Percentiles rank a stretch among this genome's conserved stretches.
These are phyloP conservation scores for Madurella fahalii DNA, from an alignment of 2,329 filamentous ascomycete species.

Conservation along the genomic window DNA sequence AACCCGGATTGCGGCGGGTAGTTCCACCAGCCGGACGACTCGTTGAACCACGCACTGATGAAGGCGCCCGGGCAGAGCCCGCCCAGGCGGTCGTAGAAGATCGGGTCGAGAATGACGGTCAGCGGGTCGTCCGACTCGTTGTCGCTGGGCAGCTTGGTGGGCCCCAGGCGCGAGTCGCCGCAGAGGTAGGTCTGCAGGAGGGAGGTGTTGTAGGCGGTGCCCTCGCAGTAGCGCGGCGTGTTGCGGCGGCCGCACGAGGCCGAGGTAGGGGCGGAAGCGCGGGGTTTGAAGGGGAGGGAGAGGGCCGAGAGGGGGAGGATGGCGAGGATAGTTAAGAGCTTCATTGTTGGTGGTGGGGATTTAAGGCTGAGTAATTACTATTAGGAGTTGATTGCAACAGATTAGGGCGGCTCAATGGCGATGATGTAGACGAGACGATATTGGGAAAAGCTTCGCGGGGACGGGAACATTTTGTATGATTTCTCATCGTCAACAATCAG, in stretches of 20 bases:
- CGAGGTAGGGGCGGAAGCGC: neutral
- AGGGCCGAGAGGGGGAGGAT: neutral
- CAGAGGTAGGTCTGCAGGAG: slow-evolving; percentile 32
- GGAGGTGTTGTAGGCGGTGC: slow-evolving; percentile 29
- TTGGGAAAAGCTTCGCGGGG: too few relatives aligned
- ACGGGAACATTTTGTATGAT: too few relatives aligned
- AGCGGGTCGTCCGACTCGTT: slow-evolving; percentile 16
- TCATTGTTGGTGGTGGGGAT: slow-evolving; percentile 6
- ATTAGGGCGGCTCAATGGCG: too few relatives aligned
- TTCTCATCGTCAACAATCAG: too few relatives aligned
- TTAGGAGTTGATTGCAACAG: too few relatives aligned
- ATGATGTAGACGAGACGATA: too few relatives aligned
- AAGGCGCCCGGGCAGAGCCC: slow-evolving; percentile 36
- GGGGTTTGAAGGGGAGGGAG: neutral
- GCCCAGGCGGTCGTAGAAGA: slow-evolving; percentile 27
- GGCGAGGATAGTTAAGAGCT: slow-evolving; percentile 1
- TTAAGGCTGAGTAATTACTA: too few relatives aligned
- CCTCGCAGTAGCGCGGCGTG: slow-evolving; percentile 28
- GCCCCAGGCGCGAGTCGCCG: slow-evolving; percentile 37
- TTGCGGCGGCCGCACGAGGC: slow-evolving; percentile 10
- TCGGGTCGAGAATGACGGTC: slow-evolving; percentile 32
- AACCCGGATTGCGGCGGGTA: slow-evolving; percentile 44
- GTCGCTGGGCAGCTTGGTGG: slow-evolving; percentile 30
- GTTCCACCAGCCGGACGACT: slow-evolving; percentile 22
- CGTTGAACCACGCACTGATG: slow-evolving; percentile 33